phyloP scores from a whole-genome alignment of 805 yeast genomes.

The Candida peoriensis region DNA sequence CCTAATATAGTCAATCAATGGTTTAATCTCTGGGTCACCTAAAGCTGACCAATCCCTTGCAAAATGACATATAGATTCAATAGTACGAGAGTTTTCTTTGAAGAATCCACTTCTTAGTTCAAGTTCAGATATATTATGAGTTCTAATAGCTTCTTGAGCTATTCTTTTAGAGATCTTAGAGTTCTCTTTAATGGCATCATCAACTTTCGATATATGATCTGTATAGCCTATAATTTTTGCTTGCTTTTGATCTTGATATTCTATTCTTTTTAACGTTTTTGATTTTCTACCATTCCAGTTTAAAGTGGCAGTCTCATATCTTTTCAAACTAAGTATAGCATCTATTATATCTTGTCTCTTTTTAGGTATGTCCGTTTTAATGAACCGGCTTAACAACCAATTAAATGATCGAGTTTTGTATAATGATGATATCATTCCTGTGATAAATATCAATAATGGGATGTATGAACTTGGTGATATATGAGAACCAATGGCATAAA shows the following conservation, averaged over 20 bases:
- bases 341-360: constrained; percentile 26
- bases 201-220: constrained; percentile 45
- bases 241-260: constrained; percentile 51
- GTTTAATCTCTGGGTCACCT: constrained; percentile 45
- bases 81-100: constrained; percentile 39
- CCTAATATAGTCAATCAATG: constrained; percentile 48
- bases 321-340: constrained; percentile 43
- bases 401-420: constrained; percentile 19
- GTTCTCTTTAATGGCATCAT: constrained; percentile 43
- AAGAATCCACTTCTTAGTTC: constrained; percentile 36
- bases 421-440: constrained; percentile 27
- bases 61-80: constrained; percentile 70
- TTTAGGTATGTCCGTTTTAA: constrained; percentile 15
- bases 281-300: constrained; percentile 42
- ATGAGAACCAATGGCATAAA: constrained; percentile 22
- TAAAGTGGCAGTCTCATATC: constrained; percentile 35
- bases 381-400: constrained; percentile 18
- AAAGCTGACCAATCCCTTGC: constrained; percentile 70
- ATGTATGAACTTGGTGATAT: constrained; percentile 21
- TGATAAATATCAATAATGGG: constrained; percentile 20
- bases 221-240: constrained; percentile 50
- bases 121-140: constrained; percentile 32
- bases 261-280: constrained; percentile 39
- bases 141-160: constrained; percentile 31
- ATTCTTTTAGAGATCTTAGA: constrained; percentile 41